Base-by-base conservation (phyloP, 2,329 filamentous ascomycete genomes). In the Periconia digitata region DNA sequence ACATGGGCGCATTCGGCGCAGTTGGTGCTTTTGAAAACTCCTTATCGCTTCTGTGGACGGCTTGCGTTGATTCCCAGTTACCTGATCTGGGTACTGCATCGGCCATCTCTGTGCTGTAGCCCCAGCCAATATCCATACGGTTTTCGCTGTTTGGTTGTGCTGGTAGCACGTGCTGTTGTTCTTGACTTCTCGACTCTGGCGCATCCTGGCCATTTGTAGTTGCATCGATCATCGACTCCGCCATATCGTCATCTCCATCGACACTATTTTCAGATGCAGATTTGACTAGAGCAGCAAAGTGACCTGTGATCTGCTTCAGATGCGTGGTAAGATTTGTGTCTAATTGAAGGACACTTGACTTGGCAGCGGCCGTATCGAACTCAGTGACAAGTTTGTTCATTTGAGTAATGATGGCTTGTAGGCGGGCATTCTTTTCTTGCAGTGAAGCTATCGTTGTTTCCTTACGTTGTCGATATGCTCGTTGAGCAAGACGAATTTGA, bases 401-500 rank as follows among this genome's bases (percentile, higher is more conserved):
- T 58, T 87, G 82, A 47, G 87, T 81, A 51, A 92, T 86, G 18
- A 81, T 83, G 13, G 79, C 77, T 49, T 86, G 82, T n/a, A 95
- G 79, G 20, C 82, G 79, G 45, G 84, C 76, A 21, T 92, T 88
- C 51, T 85, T 80, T 45, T 82, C 79, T 64, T 90, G 86, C 10
- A 95, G 77, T 1, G 82, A 83, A 22, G 83, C 80, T 47, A 95
- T 92, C 5, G 88, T 87, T 18, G 81, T 86, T 64, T 95, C 91
- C 71, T 95, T 95, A 43, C 91, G 85, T 62, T 87, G 84, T 15
- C 91, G 84, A 64, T 95, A 95, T 1, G 90, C 90, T 56, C 90
- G 79, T 69, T 95, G 91, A 2, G 91, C 91, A 46, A 92, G 80
- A 20, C 91, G 85, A 54, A 96, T 94, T 67, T 96, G 91, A 5